Percentiles rank a stretch among this genome's conserved stretches.
phyloP scores from a whole-genome alignment of 129 eudicot species.

The Saussurea involucrata region DNA sequence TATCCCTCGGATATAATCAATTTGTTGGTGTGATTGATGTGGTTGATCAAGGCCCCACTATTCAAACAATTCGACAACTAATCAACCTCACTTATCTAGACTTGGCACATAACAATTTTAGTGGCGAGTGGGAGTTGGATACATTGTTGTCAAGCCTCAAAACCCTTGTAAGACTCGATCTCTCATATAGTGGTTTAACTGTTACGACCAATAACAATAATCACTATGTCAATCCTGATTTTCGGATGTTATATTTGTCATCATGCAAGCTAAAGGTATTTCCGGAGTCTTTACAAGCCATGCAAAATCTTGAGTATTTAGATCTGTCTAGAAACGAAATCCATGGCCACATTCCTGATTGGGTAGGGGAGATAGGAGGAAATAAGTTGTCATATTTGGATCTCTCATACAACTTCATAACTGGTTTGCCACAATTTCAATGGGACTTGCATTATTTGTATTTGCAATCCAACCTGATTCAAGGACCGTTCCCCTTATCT shows the following conservation, averaged over 20 bases:
- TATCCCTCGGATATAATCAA: constrained; percentile 3
- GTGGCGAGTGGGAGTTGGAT: constrained; percentile 14
- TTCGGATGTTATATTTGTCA: background rate
- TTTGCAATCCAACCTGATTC: constrained; percentile 11
- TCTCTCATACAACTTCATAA: constrained; percentile 28
- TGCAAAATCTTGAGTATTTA: background rate
- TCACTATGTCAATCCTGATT: background rate
- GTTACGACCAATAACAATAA: background rate
- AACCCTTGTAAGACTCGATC: constrained; percentile 1
- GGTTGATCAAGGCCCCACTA: background rate
- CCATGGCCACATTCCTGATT: constrained; percentile 9
- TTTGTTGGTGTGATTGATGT: constrained; percentile 4
- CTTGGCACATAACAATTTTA: constrained; percentile 15
- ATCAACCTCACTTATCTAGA: background rate
- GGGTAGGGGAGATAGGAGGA: constrained; percentile 16
- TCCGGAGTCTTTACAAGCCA: background rate
- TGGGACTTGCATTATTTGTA: background rate
- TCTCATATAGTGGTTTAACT: constrained; percentile 20
- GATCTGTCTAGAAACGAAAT: constrained; percentile 17
- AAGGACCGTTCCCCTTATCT: constrained; percentile 22
- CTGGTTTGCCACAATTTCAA: background rate
- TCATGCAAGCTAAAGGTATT: constrained; percentile 12
- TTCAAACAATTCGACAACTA: background rate
- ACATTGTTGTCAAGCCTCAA: constrained; percentile 16
- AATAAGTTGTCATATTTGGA: background rate